phyloP scores from a whole-genome alignment of 179 eudicot species.

The Pouteria campechiana region DNA sequence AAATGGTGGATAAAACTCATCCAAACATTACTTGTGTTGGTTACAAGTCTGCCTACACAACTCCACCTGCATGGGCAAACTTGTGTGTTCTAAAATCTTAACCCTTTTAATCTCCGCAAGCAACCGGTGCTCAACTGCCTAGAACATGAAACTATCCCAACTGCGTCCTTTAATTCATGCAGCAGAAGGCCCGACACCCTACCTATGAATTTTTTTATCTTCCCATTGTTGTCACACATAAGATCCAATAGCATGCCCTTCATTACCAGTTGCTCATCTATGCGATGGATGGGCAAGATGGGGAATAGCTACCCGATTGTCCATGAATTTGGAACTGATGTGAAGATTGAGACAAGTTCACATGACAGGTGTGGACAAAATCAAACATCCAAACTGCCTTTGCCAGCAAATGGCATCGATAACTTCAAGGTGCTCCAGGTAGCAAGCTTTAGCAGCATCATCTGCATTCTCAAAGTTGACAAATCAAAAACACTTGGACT shows the following conservation, averaged over 20 bases:
- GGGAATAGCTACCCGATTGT: constrained; percentile 87
- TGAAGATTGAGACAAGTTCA: constrained; percentile 72
- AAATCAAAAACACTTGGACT: constrained; percentile 1
- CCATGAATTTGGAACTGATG: constrained; percentile 94
- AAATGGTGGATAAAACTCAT: too few species aligned
- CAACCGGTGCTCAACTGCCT: too few species aligned
- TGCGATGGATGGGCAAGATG: constrained; percentile 65
- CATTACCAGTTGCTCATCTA: constrained; percentile 43
- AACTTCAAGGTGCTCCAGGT: too few species aligned
- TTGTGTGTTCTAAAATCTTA: too few species aligned
- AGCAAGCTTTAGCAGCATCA: constrained; percentile 3
- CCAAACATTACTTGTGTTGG: too few species aligned
- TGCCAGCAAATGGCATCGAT: constrained; percentile 57
- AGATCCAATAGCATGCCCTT: constrained; percentile 73
- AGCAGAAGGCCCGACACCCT: constrained; percentile 69
- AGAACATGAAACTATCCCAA: too few species aligned
- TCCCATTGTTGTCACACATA: constrained; percentile 95
- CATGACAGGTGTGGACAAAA: constrained; percentile 55
- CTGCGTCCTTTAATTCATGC: constrained; percentile 42
- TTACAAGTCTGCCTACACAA: too few species aligned
- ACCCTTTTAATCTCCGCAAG: too few species aligned
- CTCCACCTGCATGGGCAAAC: too few species aligned
- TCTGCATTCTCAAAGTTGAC: constrained; percentile 1
- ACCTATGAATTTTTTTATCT: constrained; percentile 77
- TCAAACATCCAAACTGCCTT: constrained; percentile 53